These are phyloP conservation scores for Kalaharituber pfeilii DNA, from an alignment of 2,329 filamentous ascomycete genomes.

Conservation along the genomic window DNA sequence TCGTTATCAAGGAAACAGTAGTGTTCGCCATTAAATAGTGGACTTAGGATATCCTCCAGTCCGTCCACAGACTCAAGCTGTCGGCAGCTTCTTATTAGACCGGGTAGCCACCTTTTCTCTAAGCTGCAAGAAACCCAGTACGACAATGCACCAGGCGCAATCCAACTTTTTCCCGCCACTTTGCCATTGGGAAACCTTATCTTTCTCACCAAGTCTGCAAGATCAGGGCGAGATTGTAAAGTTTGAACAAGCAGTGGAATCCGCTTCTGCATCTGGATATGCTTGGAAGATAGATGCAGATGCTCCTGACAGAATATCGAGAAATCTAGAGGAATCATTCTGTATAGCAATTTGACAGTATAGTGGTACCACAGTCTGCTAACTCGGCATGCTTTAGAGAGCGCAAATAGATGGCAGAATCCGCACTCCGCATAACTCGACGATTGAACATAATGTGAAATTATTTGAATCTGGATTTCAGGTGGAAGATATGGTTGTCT, in stretches of 20 bases:
- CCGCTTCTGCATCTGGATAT: constrained; percentile 12
- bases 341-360: constrained; percentile 9
- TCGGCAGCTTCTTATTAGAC: constrained; percentile 7
- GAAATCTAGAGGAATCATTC: constrained; percentile 13
- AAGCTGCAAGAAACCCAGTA: constrained; percentile 15
- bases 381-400: constrained; percentile 13
- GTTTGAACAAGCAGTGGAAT: constrained; percentile 15
- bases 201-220: constrained; percentile 8
- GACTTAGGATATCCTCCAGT: constrained; percentile 12
- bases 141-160: constrained; percentile 5
- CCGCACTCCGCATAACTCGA: constrained; percentile 8
- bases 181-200: constrained; percentile 8
- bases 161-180: not conserved
- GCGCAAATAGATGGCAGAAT: constrained; percentile 14
- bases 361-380: constrained; percentile 12
- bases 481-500: constrained; percentile 4
- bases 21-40: constrained; percentile 17
- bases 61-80: constrained; percentile 13
- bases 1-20: constrained; percentile 13
- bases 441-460: constrained; percentile 6
- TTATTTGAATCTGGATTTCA: constrained; percentile 17
- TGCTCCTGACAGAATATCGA: constrained; percentile 12
- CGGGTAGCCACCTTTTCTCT: constrained; percentile 13
- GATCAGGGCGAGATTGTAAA: constrained; percentile 6
- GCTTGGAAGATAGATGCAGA: constrained; percentile 12